Evolutionary conservation across 1,284 basidiomycete species (phyloP).

Genomic region (Trichosporon faecale): DNA sequence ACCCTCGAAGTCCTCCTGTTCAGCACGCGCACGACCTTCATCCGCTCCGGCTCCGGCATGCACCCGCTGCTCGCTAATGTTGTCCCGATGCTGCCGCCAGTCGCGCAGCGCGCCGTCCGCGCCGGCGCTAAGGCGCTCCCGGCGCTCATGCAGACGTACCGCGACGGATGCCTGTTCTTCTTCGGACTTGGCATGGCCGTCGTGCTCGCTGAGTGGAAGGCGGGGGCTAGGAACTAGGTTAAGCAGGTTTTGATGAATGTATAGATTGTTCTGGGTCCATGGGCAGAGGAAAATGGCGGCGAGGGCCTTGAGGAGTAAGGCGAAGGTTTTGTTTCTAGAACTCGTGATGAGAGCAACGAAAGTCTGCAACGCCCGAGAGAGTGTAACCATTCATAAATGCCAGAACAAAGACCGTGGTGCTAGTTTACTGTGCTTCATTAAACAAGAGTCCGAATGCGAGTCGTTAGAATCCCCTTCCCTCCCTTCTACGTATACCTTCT

Average conservation of each 20-base stretch:
- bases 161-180: constrained; percentile 48
- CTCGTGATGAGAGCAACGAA: too few relatives aligned
- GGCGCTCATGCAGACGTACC: constrained; percentile 42
- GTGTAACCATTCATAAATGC: background rate
- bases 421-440: background rate
- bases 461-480: background rate
- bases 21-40: constrained; percentile 46
- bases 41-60: constrained; percentile 45
- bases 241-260: background rate
- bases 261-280: too few relatives aligned
- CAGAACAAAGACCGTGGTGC: background rate
- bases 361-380: too few relatives aligned
- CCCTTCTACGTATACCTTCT: background rate
- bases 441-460: background rate
- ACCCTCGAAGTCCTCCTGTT: constrained; percentile 50
- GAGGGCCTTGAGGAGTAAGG: too few relatives aligned
- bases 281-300: too few relatives aligned
- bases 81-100: constrained; percentile 49
- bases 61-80: constrained; percentile 47
- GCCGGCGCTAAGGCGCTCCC: constrained; percentile 44
- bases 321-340: too few relatives aligned
- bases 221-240: background rate
- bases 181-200: constrained; percentile 42
- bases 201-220: constrained; percentile 29
- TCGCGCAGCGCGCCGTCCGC: constrained; percentile 36